These are phyloP conservation scores for Phascolomyces articulosus DNA, from an alignment of 371 early-diverging fungal species.

Conservation along the genomic window DNA sequence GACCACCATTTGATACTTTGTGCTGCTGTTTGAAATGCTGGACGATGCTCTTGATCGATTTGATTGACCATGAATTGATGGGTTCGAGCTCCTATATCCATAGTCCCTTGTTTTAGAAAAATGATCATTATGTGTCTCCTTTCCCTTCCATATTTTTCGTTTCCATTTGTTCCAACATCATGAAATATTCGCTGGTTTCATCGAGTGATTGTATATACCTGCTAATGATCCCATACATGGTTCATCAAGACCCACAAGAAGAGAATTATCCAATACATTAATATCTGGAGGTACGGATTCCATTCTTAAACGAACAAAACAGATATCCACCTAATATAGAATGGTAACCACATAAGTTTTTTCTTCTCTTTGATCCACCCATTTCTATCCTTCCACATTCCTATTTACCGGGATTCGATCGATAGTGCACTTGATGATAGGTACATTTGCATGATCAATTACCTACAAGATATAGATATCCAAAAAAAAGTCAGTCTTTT, in stretches of 20 bases:
- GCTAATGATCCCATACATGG: constrained; percentile 38
- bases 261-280: constrained; percentile 31
- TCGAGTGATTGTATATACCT: too few species aligned
- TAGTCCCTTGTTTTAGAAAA: too few species aligned
- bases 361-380: background rate
- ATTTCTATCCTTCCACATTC: too few species aligned
- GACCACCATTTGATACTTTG: constrained; percentile 47
- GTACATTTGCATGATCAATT: constrained; percentile 34
- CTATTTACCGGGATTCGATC: constrained; percentile 35
- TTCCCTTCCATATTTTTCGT: too few species aligned
- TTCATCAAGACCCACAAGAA: constrained; percentile 27
- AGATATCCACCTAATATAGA: constrained; percentile 32
- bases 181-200: too few species aligned
- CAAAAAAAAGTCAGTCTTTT: background rate
- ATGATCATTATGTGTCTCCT: too few species aligned
- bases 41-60: constrained; percentile 15
- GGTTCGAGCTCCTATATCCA: constrained; percentile 32
- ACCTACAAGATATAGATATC: constrained; percentile 12
- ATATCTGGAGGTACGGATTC: constrained; percentile 15
- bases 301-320: constrained; percentile 35
- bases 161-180: too few species aligned
- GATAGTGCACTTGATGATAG: constrained; percentile 39
- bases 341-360: background rate
- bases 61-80: constrained; percentile 23
- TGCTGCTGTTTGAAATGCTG: constrained; percentile 21